Evolutionary conservation across 192 early-diverging fungal genomes (phyloP).

Genomic region (Fimicolochytrium jonesii): DNA sequence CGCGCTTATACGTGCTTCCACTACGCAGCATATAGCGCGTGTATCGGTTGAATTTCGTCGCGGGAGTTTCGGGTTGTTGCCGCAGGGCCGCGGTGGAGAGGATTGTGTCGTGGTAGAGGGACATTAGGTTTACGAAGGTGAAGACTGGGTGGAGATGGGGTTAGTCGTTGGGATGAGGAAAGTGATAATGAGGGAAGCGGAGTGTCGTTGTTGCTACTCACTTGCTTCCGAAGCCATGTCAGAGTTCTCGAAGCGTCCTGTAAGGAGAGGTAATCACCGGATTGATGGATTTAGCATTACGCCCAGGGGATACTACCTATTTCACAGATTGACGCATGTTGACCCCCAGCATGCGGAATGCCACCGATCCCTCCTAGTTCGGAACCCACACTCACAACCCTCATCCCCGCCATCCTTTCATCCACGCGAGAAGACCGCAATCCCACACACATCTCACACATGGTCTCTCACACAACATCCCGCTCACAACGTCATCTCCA

Average conservation of each 20-base stretch:
- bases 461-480: too few relatives aligned
- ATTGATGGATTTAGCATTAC: too few relatives aligned
- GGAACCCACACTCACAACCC: too few relatives aligned
- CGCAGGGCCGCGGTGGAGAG: constrained; percentile 44
- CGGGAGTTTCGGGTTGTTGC: constrained; percentile 26
- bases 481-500: constrained; percentile 5
- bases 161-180: too few relatives aligned
- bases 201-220: constrained; percentile 23
- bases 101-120: constrained; percentile 84
- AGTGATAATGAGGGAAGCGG: too few relatives aligned
- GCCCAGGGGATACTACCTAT: too few relatives aligned
- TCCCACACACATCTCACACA: too few relatives aligned
- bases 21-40: constrained; percentile 53
- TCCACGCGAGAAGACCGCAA: too few relatives aligned
- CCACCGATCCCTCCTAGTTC: too few relatives aligned
- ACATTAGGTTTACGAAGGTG: constrained; percentile 72
- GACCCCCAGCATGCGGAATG: too few relatives aligned
- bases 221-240: constrained; percentile 86
- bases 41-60: constrained; percentile 66
- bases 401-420: too few relatives aligned
- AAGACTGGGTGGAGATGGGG: constrained; percentile 71
- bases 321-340: too few relatives aligned
- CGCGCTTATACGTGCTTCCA: constrained; percentile 48
- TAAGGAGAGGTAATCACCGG: background rate
- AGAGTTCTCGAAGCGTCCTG: constrained; percentile 87